Conservation (phyloP, 2,329 filamentous ascomycete species). For the Diaporthe sp. region DNA sequence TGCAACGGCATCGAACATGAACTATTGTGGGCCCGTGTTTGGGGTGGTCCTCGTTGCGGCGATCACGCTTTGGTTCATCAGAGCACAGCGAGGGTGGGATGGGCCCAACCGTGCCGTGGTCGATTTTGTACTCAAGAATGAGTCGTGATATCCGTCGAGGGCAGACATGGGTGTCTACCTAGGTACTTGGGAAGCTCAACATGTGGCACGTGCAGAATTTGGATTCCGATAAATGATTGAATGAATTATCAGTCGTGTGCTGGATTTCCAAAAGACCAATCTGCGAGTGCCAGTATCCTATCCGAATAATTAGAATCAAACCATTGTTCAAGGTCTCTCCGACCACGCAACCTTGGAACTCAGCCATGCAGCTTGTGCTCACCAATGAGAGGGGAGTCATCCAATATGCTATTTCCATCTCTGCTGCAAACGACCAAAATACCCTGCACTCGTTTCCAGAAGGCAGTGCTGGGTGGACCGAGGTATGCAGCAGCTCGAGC, state of each 20-base stretch:
- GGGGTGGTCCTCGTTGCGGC: constrained; percentile 10
- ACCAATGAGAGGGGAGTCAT: neutral
- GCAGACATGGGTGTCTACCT: fast-evolving
- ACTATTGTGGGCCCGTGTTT: constrained; percentile 39
- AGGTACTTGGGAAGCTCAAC: neutral
- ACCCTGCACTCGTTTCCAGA: neutral
- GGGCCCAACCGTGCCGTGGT: constrained; percentile 42
- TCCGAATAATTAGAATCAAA: neutral
- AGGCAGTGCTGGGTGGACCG: neutral
- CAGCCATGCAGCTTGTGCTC: neutral
- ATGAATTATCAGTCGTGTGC: neutral
- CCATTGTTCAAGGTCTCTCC: neutral
- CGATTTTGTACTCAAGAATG: constrained; percentile 14
- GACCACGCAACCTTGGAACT: too few relatives aligned
- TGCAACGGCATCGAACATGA: constrained; percentile 44
- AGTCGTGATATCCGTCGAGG: neutral
- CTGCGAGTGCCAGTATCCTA: neutral
- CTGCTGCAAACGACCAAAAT: constrained; percentile 1
- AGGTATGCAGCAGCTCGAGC: constrained; percentile 26
- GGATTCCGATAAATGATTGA: too few relatives aligned
- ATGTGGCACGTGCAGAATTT: too few relatives aligned
- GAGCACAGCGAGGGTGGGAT: constrained; percentile 39
- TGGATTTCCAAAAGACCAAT: too few relatives aligned
- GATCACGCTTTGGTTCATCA: constrained; percentile 37
- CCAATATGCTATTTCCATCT: neutral